phyloP scores from a whole-genome alignment of 768 basidiomycete genomes.

The Lactifluus rugatus region DNA sequence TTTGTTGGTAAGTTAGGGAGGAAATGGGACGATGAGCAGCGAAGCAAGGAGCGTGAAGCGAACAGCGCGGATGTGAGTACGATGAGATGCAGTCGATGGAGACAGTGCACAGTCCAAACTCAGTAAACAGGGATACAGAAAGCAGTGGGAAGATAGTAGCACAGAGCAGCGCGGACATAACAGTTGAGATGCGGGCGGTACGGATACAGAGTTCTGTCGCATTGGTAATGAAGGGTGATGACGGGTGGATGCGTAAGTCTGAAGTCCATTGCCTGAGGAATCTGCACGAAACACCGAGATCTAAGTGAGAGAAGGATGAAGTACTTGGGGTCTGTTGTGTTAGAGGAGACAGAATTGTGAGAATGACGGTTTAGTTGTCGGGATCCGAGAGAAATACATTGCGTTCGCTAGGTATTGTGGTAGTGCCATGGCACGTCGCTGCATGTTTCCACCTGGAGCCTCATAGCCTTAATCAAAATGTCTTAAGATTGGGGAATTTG shows the following conservation, averaged over 20 bases:
- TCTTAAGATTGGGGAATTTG: background rate
- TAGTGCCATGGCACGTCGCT: slow-evolving; percentile 59
- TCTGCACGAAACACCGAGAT: background rate
- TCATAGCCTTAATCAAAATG: background rate
- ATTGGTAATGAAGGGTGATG: background rate
- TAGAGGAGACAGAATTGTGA: background rate
- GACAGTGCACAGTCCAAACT: background rate
- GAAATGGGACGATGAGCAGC: background rate
- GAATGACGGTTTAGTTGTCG: slow-evolving; percentile 17
- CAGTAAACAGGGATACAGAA: background rate
- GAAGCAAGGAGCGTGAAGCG: background rate
- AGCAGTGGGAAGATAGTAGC: background rate
- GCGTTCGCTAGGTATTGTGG: slow-evolving; percentile 44
- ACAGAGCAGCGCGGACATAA: background rate
- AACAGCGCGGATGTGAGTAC: background rate
- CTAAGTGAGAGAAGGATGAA: background rate
- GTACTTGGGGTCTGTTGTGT: background rate
- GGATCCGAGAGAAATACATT: slow-evolving; percentile 48
- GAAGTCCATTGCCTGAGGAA: background rate
- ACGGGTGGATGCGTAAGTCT: background rate
- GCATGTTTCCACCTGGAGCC: slow-evolving; percentile 74
- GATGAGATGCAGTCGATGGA: background rate
- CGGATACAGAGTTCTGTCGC: background rate
- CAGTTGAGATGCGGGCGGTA: background rate
- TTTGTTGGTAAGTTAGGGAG: background rate